These are phyloP conservation scores for Mycena polygramma DNA, from an alignment of 768 basidiomycete species.

Conservation along the genomic window DNA sequence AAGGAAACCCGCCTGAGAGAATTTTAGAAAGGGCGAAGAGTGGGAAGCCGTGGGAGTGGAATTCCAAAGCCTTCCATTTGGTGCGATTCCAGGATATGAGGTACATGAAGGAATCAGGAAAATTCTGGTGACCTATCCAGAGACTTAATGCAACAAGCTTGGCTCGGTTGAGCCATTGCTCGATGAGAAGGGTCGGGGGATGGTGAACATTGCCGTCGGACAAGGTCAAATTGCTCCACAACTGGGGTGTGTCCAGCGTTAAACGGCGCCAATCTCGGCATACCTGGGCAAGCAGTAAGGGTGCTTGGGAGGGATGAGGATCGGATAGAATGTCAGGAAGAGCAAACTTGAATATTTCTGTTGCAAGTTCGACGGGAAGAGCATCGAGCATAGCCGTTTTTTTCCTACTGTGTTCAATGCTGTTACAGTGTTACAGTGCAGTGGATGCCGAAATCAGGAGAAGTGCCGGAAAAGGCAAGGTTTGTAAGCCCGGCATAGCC, in stretches of 20 bases:
- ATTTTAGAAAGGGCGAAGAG: neutral
- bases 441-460: neutral
- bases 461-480: neutral
- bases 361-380: neutral
- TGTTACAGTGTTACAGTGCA: neutral
- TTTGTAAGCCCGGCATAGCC: slow-evolving; percentile 3
- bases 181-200: neutral
- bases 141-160: slow-evolving; percentile 1
- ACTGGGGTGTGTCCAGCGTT: neutral
- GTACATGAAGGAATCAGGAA: neutral
- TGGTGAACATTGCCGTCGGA: neutral
- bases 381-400: neutral
- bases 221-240: neutral
- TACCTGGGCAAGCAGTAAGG: neutral
- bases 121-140: neutral
- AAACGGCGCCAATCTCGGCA: slow-evolving; percentile 1
- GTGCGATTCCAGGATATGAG: neutral
- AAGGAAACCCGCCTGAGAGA: neutral
- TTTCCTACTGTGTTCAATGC: neutral
- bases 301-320: neutral
- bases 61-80: slow-evolving; percentile 3
- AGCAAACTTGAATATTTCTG: neutral
- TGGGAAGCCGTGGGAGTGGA: neutral
- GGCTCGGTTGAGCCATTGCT: slow-evolving; percentile 6
- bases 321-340: neutral